Base-by-base conservation (phyloP, 257 asterid genomes). In the Lycium ferocissimum region DNA sequence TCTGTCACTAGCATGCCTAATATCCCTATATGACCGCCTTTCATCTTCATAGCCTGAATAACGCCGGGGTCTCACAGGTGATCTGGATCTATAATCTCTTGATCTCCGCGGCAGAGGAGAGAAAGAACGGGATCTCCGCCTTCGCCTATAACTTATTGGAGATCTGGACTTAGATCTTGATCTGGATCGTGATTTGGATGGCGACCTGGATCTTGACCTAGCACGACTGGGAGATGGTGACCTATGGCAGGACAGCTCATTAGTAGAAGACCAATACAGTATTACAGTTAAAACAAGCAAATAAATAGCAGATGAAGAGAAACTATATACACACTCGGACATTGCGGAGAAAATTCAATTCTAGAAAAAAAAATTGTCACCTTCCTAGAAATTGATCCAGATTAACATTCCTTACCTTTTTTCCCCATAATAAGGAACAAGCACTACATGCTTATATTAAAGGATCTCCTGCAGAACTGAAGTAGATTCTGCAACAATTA, bases 51-150 rank as follows among this genome's bases (percentile, higher is more conserved):
- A 92, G 83, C 94, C 90, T 73, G 95, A 86, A 91, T 92, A 90
- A 85, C 92, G 92, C 81, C 93, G 99, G 86, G 92, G 90, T 89
- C 97, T 90, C 83, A 91, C 90, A 26, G 98, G 98, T 85, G 98
- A 93, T 88, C 98, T 94, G 85, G 97, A 95, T 89, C 97, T 89
- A 89, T 90, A 89, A 88, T 80, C 92, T 85, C 97, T 89, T 80
- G 90, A 85, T n/a, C 91, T 91, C 20, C 97, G 94, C 40, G 89
- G 84, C 20, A 90, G 93, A 82, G 99, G 98, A 2, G 98, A 95
- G 89, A 86, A 90, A 83, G 98, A 95, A 81, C 92, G 94, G 82
- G 98, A 96, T 87, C 90, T 91, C 54, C 87, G 91, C 90, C 97
- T 93, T 14, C 79, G 85, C 79, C 97, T 87, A 86, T 93, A 93